A percentile compares a stretch with the other conserved stretches of the same genome.
phyloP scores from a whole-genome alignment of 2,329 filamentous ascomycete species.

The Fusarium coicis region DNA sequence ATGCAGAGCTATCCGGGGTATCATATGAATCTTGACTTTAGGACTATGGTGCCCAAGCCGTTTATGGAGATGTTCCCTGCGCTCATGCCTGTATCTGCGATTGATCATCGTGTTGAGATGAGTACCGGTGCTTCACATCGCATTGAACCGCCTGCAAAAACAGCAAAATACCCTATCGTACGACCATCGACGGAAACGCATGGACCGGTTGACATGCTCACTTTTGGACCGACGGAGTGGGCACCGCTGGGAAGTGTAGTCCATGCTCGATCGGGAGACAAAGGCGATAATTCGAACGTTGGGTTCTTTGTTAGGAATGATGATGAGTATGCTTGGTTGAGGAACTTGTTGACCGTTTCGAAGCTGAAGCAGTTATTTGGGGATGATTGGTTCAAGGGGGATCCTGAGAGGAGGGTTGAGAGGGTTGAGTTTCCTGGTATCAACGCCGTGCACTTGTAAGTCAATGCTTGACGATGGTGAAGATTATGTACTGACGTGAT shows the following conservation, averaged over 20 bases:
- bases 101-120: slow-evolving; percentile 46
- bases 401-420: slow-evolving; percentile 51
- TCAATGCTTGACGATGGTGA: background rate
- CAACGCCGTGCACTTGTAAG: slow-evolving; percentile 45
- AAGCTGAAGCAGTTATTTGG: slow-evolving; percentile 53
- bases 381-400: slow-evolving; percentile 49
- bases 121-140: slow-evolving; percentile 31
- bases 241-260: slow-evolving; percentile 48
- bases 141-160: slow-evolving; percentile 36
- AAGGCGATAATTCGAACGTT: slow-evolving; percentile 56
- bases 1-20: slow-evolving; percentile 57
- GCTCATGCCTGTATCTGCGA: slow-evolving; percentile 43
- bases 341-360: slow-evolving; percentile 52
- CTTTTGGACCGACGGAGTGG: slow-evolving; percentile 43
- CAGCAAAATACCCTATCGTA: slow-evolving; percentile 36
- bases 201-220: slow-evolving; percentile 37
- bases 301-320: slow-evolving; percentile 57
- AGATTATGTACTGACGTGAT: slow-evolving; percentile 1
- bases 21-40: slow-evolving; percentile 57
- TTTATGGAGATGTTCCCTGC: slow-evolving; percentile 58
- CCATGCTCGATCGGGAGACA: slow-evolving; percentile 52
- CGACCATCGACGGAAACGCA: slow-evolving; percentile 45
- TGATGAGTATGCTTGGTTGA: slow-evolving; percentile 59
- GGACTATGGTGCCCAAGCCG: slow-evolving; percentile 54
- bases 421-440: slow-evolving; percentile 57